These are phyloP conservation scores for Boletus rubescentipes DNA, from an alignment of 768 basidiomycete genomes.

Conservation along the genomic window DNA sequence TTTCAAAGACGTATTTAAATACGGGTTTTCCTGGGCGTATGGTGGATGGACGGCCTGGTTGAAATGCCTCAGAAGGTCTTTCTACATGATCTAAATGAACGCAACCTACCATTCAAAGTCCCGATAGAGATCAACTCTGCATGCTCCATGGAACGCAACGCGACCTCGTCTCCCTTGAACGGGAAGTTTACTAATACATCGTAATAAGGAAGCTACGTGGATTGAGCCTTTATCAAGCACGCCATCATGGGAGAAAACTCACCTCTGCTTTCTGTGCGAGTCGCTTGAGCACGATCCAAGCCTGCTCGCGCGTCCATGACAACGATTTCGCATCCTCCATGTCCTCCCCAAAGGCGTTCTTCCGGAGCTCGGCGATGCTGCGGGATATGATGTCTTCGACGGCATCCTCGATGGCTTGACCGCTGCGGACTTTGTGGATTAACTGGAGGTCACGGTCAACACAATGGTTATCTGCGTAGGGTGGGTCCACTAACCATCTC, in stretches of 20 bases:
- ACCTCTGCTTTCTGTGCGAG: constrained; percentile 67
- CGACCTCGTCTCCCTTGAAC: constrained; percentile 87
- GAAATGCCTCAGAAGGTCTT: neutral
- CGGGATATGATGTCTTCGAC: constrained; percentile 87
- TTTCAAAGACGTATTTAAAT: constrained; percentile 80
- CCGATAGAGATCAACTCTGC: constrained; percentile 82
- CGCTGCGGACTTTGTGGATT: constrained; percentile 80
- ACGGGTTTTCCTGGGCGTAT: constrained; percentile 92
- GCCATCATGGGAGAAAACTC: constrained; percentile 27
- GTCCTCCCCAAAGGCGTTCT: constrained; percentile 93
- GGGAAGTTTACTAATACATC: constrained; percentile 79
- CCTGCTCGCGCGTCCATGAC: constrained; percentile 85
- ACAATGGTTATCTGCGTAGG: neutral
- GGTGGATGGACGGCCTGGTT: constrained; percentile 72
- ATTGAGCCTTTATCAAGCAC: constrained; percentile 21
- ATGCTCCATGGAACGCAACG: constrained; percentile 83
- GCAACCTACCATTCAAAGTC: constrained; percentile 62
- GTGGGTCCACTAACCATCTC: constrained; percentile 58
- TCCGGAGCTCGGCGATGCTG: constrained; percentile 79
- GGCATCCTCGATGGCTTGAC: constrained; percentile 70
- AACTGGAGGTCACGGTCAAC: constrained; percentile 44
- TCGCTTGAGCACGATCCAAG: constrained; percentile 76
- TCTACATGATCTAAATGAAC: neutral
- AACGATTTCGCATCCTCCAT: constrained; percentile 80
- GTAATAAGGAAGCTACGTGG: constrained; percentile 70